These are phyloP conservation scores for Auricularia cornea DNA, from an alignment of 768 basidiomycete species.

Conservation along the genomic window DNA sequence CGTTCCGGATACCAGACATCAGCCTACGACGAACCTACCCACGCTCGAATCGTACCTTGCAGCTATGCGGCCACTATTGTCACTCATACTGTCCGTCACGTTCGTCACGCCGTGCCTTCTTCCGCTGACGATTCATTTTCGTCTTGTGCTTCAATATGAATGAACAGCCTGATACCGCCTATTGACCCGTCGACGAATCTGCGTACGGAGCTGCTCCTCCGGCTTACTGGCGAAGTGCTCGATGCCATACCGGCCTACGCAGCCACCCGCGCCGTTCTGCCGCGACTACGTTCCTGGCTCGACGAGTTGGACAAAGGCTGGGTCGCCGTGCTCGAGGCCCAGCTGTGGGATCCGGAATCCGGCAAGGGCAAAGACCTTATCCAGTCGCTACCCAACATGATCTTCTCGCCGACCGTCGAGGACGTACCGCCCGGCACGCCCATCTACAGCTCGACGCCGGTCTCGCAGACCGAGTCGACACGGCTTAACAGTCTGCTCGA, in stretches of 20 bases:
- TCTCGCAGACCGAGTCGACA: constrained; percentile 64
- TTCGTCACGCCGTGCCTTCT: not conserved
- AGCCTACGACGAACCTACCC: constrained; percentile 40
- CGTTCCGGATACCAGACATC: constrained; percentile 22
- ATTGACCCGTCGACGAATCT: constrained; percentile 60
- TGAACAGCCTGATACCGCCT: constrained; percentile 52
- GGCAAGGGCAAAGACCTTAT: constrained; percentile 31
- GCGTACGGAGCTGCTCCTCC: constrained; percentile 59
- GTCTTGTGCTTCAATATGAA: too few relatives aligned
- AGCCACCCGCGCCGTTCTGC: constrained; percentile 36
- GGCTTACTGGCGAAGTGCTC: constrained; percentile 61
- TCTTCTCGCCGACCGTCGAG: constrained; percentile 11
- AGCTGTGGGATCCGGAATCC: constrained; percentile 57
- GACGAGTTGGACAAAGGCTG: constrained; percentile 71
- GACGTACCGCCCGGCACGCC: constrained; percentile 5
- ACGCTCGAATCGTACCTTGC: constrained; percentile 55
- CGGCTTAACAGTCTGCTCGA: constrained; percentile 61
- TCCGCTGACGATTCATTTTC: not conserved
- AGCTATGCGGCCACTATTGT: constrained; percentile 46
- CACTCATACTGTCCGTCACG: constrained; percentile 38
- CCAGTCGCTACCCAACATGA: constrained; percentile 32
- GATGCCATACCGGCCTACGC: constrained; percentile 54
- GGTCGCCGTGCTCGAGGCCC: constrained; percentile 53
- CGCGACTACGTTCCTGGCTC: constrained; percentile 53
- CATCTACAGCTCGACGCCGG: constrained; percentile 33